Conservation (phyloP, 108 stramenopile species). For the Nannochloropsis salina region DNA sequence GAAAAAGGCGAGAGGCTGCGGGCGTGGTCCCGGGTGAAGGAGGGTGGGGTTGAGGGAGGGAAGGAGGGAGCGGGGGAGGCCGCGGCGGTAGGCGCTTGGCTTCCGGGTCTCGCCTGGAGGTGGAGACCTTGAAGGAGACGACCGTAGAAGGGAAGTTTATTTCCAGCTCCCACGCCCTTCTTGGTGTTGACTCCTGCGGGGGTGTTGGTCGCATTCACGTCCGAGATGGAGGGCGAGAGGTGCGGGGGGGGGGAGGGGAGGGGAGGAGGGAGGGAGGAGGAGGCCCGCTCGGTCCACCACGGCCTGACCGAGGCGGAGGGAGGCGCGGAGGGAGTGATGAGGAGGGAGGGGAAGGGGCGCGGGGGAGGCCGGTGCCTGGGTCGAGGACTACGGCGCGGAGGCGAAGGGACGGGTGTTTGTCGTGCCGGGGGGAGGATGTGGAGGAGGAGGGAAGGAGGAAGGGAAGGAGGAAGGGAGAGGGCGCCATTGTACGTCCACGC, state of each 20-base stretch:
- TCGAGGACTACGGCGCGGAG: background rate
- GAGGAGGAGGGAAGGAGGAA: background rate
- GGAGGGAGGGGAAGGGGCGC: background rate
- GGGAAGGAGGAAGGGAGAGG: background rate
- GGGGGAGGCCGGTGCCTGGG: background rate
- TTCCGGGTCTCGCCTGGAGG: too few species aligned
- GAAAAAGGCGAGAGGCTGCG: too few species aligned
- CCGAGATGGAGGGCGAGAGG: background rate
- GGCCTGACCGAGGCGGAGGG: background rate
- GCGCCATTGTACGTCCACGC: background rate
- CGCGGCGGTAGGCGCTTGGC: background rate
- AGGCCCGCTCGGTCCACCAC: background rate
- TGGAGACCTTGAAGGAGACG: too few species aligned
- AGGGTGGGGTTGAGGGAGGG: background rate
- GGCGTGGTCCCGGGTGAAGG: background rate
- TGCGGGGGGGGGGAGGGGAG: background rate
- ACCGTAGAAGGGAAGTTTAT: too few species aligned
- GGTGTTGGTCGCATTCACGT: background rate
- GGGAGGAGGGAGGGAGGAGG: background rate
- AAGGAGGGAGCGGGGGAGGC: background rate
- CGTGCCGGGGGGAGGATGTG: background rate
- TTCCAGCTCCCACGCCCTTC: too few species aligned
- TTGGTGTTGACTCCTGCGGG: background rate
- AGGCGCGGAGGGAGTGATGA: conserved; percentile 12
- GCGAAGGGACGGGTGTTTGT: background rate